These are phyloP conservation scores for Fusarium sp. DNA, from an alignment of 2,329 filamentous ascomycete species.

Conservation along the genomic window DNA sequence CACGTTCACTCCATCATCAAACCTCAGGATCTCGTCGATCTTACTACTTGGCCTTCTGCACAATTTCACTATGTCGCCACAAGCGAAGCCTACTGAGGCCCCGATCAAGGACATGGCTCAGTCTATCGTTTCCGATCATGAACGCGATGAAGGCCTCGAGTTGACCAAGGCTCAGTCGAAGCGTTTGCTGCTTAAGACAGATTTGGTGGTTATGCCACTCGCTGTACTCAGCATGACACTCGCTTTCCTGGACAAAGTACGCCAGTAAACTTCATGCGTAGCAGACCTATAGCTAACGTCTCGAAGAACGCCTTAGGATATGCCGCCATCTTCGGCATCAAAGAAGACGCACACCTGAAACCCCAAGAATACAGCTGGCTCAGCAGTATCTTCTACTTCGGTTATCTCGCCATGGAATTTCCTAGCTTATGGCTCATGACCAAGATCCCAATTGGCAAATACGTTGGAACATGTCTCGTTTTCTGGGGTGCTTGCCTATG, in stretches of 20 bases:
- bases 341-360: constrained; percentile 43
- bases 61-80: neutral
- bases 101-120: constrained; percentile 7
- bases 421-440: constrained; percentile 51
- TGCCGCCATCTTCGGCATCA: constrained; percentile 41
- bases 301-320: constrained; percentile 10
- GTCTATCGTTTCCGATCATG: neutral
- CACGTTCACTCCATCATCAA: neutral
- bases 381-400: constrained; percentile 56
- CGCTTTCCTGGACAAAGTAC: constrained; percentile 14
- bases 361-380: constrained; percentile 74
- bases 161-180: constrained; percentile 8
- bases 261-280: accelerated
- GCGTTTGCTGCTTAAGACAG: constrained; percentile 15
- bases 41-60: too few species aligned
- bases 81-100: neutral
- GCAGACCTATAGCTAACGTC: accelerated
- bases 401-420: constrained; percentile 63
- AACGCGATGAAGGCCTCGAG: neutral
- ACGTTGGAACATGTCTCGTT: constrained; percentile 38
- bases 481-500: constrained; percentile 42
- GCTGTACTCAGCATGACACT: constrained; percentile 16
- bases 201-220: constrained; percentile 22
- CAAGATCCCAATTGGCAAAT: constrained; percentile 35
- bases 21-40: too few species aligned